Evolutionary conservation across 2,329 filamentous ascomycete species (phyloP), one percentile per base, ranked within the genome.

Genomic region (Pseudonectria foliicola): DNA sequence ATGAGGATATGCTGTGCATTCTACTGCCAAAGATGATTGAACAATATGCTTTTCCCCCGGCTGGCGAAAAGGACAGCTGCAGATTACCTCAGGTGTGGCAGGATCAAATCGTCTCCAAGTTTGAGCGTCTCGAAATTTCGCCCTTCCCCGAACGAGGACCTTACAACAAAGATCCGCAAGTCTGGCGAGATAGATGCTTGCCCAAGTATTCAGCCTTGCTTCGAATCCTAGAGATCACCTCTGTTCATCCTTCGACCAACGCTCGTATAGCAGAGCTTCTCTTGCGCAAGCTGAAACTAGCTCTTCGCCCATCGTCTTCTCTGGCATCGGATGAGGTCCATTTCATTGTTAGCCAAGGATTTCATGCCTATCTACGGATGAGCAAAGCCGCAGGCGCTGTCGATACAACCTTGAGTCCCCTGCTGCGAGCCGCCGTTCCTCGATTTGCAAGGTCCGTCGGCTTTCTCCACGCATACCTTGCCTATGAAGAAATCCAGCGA

Each of bases 341-440:
- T 25, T 87, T 92, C 45, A 83, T 85, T 32, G 70, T 82, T 38
- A 84, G 82, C 8, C 79, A 80, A 45, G 85, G 84, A 0, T 86
- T 92, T 51, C 76, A 75, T 38, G 75, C 81, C 4, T 85, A 88
- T 48, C 67, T 86, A 16, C 69, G 75, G 31, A 77, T 85, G 69
- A 77, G 71, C 34, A 71, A 69, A 40, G 67, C 71, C 4, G 65
- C 74, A n/a, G 71, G 67, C 2, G 66, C 71, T 10, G 57, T 80
- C 6, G 78, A 86, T 40, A 52, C 63, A 13, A 66, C 68, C 7
- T 61, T 90, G n/a, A 78, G 78, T 53, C 76, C 77, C 3, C 60
- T 81, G 7, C 64, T 92, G 7, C 75, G 77, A 40, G 73, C 76
- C 23, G 80, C 79, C 10, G 77, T 84, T 4, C 71, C 77, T 2